Evolutionary conservation across 1,284 basidiomycete genomes (phyloP).

Genomic region (Trametes versicolor): DNA sequence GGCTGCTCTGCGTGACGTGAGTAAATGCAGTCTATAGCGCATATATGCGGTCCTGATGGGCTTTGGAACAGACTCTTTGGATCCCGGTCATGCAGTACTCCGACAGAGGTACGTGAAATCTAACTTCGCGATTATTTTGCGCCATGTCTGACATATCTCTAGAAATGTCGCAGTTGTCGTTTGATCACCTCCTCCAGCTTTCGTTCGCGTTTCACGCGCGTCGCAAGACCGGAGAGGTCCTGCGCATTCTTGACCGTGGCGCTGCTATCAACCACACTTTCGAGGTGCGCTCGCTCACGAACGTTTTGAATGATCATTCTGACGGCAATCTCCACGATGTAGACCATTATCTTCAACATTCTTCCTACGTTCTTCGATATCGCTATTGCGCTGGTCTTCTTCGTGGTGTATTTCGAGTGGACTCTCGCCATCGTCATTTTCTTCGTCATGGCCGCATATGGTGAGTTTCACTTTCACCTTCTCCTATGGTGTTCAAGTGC

Average conservation of each 20-base stretch:
- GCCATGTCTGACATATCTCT: constrained; percentile 10
- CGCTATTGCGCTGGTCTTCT: constrained; percentile 70
- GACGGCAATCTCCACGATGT: background rate
- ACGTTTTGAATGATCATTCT: background rate
- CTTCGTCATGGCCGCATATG: constrained; percentile 79
- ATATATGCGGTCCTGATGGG: constrained; percentile 4
- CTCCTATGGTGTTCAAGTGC: background rate
- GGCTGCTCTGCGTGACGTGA: constrained; percentile 71
- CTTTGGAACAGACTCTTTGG: constrained; percentile 67
- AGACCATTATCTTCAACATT: constrained; percentile 83
- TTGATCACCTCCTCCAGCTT: constrained; percentile 83
- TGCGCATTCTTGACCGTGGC: constrained; percentile 74
- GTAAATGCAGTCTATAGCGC: constrained; percentile 27
- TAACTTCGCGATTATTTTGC: background rate
- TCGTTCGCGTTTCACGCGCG: constrained; percentile 88
- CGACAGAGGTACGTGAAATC: constrained; percentile 58
- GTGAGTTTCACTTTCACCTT: constrained; percentile 53
- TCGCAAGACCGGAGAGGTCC: constrained; percentile 72
- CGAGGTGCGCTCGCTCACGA: constrained; percentile 40
- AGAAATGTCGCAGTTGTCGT: constrained; percentile 85
- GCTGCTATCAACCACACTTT: constrained; percentile 62
- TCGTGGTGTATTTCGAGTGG: constrained; percentile 74
- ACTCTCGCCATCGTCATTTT: constrained; percentile 77
- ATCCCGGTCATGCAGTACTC: constrained; percentile 90
- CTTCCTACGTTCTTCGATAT: constrained; percentile 86